phyloP scores from a whole-genome alignment of 169 alveolate species.

The Plasmodium coatneyi region DNA sequence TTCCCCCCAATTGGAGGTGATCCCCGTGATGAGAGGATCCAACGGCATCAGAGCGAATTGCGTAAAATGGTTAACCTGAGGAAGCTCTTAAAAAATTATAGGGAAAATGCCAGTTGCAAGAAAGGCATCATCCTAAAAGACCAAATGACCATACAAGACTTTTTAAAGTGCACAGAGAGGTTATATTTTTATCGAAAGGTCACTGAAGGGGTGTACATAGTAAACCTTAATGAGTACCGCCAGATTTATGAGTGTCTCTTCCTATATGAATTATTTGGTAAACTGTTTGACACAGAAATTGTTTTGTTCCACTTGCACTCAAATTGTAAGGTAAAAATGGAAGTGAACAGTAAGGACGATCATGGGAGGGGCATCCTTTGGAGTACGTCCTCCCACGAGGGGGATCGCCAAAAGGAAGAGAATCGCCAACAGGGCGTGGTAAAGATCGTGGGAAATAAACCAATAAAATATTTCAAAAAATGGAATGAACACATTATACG shows the following conservation, averaged over 20 bases:
- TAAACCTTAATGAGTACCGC: conserved; percentile 31
- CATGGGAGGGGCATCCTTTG: neutral
- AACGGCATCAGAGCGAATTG: neutral
- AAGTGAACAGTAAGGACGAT: neutral
- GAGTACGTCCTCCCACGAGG: neutral
- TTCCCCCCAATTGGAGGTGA: neutral
- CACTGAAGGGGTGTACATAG: conserved; percentile 53
- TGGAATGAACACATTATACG: conserved; percentile 10
- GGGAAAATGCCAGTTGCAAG: conserved; percentile 1
- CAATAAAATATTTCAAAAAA: conserved; percentile 23
- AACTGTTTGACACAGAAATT: neutral
- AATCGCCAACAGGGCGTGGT: neutral
- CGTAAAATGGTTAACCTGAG: neutral
- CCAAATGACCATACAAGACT: neutral
- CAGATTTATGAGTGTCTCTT: conserved; percentile 51
- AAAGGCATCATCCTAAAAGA: neutral
- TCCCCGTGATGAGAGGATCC: neutral
- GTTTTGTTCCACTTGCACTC: neutral
- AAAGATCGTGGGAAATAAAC: conserved; percentile 17
- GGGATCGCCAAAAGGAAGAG: neutral
- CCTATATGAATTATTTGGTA: neutral
- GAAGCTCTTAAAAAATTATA: neutral
- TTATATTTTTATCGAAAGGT: conserved; percentile 43
- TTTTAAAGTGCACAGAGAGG: conserved; percentile 19
- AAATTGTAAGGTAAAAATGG: neutral